Conservation (phyloP, 495 filamentous ascomycete species). For the Xylaria intraflava region DNA sequence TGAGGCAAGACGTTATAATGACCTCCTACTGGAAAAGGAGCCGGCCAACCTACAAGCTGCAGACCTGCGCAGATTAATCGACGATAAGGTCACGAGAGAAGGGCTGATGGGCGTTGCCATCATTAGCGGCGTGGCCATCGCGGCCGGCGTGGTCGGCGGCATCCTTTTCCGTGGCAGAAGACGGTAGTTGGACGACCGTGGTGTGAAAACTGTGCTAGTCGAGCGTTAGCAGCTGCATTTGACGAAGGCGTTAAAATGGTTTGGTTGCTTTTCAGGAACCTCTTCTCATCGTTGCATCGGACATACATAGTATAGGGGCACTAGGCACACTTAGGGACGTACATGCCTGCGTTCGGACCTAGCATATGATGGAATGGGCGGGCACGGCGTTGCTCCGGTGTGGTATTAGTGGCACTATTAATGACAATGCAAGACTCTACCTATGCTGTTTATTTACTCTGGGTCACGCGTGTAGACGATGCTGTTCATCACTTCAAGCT, state of each 20-base stretch:
- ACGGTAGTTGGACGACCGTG: conserved; percentile 9
- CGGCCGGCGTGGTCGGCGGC: conserved; percentile 86
- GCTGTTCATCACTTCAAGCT: too few relatives aligned
- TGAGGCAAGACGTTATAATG: conserved; percentile 90
- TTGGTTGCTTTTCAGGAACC: conserved; percentile 4
- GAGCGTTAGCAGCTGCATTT: conserved; percentile 10
- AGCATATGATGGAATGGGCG: neutral
- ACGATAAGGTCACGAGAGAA: conserved; percentile 93
- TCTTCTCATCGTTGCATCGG: conserved; percentile 1
- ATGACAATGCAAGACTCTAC: neutral
- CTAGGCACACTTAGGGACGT: neutral
- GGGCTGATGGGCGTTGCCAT: conserved; percentile 95
- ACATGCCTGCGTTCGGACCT: neutral
- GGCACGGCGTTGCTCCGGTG: neutral
- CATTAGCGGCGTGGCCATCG: conserved; percentile 85
- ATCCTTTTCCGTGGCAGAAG: conserved; percentile 53
- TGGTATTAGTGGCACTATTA: neutral
- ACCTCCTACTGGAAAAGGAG: conserved; percentile 81
- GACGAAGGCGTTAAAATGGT: conserved; percentile 12
- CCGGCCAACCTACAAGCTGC: conserved; percentile 81
- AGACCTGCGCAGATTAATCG: conserved; percentile 77
- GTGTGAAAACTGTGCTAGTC: neutral
- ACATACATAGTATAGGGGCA: neutral
- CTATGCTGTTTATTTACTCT: too few relatives aligned
- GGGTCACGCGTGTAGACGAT: too few relatives aligned